Evolutionary conservation across 1,139 yeast genomes (phyloP), one percentile per base, ranked within the genome.

Genomic region (Eremothecium gossypii): DNA sequence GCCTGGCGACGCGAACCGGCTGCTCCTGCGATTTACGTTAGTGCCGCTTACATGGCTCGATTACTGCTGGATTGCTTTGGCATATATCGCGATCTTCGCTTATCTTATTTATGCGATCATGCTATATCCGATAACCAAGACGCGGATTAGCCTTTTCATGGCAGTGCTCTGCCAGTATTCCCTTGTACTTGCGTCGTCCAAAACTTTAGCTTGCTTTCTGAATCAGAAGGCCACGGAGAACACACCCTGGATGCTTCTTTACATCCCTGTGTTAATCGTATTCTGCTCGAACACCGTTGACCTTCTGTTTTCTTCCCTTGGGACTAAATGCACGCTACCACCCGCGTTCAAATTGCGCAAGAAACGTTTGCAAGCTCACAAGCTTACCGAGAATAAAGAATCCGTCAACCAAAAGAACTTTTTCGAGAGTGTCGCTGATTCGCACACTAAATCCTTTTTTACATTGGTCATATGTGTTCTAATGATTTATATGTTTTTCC

Each of bases 141-240:
- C 89, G 2, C 72, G 71, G 51, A 39, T 68, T 2, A 89, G 91
- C 0, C 62, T 83, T 9, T 51, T 79, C 7, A 44, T 72, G n/a
- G 89, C 87, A 1, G 78, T 82, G 67, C 27, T 70, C 0, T 73
- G 73, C 1, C 78, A 80, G 49, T 56, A 71, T 1, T 33, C 63
- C 0, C 55, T 83, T 6, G 65, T 85, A 1, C 42, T 71, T 8
- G 56, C 67, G 9, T 64, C 79, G 1, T 68, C 83, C 1, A 71
- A 77, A 1, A 70, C 89, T 0, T 48, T 79, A 7, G 70, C 74
- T 0, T 63, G 69, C 3, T 59, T 64, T 41, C 44, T 66, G 23
- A 65, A 60, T 49, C 50, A 58, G 34, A 55, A 55, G 6, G 49
- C 59, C 8, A 65, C 63, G 38, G 54, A 64, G 13, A 64, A 65